phyloP scores from a whole-genome alignment of 352 stramenopile genomes.

The Phytophthora melonis region DNA sequence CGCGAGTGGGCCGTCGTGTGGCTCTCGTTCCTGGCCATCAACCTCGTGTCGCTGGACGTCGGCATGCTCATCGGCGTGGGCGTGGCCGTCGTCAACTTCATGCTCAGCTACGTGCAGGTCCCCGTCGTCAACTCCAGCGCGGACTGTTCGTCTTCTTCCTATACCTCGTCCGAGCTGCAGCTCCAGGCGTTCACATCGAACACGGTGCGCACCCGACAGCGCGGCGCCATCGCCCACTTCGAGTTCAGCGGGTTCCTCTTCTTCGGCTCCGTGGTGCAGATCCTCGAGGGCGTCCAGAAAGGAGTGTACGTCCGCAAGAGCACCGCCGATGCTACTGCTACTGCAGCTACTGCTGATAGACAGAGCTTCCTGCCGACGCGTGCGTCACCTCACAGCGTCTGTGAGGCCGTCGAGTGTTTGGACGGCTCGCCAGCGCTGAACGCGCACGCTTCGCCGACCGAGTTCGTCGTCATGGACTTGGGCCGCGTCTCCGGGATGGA shows the following conservation, averaged over 20 bases:
- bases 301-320: conserved; percentile 59
- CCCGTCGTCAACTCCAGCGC: conserved; percentile 57
- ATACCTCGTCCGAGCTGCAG: neutral
- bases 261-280: conserved; percentile 79
- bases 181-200: conserved; percentile 46
- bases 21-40: conserved; percentile 94
- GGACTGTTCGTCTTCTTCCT: conserved; percentile 82
- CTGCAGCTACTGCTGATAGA: neutral
- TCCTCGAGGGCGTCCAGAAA: conserved; percentile 73
- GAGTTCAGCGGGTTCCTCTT: conserved; percentile 84
- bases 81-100: conserved; percentile 83
- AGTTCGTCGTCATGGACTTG: conserved; percentile 89
- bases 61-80: conserved; percentile 94
- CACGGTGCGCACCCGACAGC: conserved; percentile 51
- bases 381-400: conserved; percentile 35
- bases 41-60: conserved; percentile 93
- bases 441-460: conserved; percentile 50
- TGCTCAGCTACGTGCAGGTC: conserved; percentile 76
- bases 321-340: neutral
- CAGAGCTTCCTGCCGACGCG: conserved; percentile 47
- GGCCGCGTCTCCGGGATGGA: conserved; percentile 85
- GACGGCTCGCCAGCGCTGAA: conserved; percentile 55
- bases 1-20: conserved; percentile 94
- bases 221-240: conserved; percentile 66
- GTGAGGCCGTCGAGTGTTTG: conserved; percentile 68